Evolutionary conservation across 345 rosid genomes (phyloP).

Genomic region (Salix exigua): DNA sequence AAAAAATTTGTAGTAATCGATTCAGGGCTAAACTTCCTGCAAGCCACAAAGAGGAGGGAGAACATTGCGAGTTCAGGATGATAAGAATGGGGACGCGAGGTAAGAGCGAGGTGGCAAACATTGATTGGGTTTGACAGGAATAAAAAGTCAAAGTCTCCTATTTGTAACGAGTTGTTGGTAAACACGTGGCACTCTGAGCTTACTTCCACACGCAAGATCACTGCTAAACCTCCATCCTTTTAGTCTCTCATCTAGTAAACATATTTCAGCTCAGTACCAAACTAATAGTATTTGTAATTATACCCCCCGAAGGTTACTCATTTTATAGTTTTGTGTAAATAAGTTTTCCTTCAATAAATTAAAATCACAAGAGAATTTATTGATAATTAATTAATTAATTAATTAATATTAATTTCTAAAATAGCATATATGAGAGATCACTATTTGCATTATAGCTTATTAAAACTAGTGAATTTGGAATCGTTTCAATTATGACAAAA

Average conservation of each 20-base stretch:
- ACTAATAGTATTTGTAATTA: too few relatives aligned
- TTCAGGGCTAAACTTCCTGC: neutral
- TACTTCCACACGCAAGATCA: conserved; percentile 1
- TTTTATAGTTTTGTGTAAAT: neutral
- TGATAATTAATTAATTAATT: too few relatives aligned
- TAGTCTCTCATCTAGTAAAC: neutral
- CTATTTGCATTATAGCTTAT: too few relatives aligned
- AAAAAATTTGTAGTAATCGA: neutral
- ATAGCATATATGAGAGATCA: too few relatives aligned
- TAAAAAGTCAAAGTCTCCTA: neutral
- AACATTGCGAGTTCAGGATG: conserved; percentile 12
- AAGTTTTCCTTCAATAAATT: too few relatives aligned
- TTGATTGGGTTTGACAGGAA: neutral
- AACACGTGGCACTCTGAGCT: neutral
- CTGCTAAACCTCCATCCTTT: neutral
- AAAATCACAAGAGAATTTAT: neutral
- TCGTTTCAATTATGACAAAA: too few relatives aligned
- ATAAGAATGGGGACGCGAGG: conserved; percentile 14
- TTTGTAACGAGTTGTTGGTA: neutral
- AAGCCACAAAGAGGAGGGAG: neutral
- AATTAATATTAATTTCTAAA: too few relatives aligned
- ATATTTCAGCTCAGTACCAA: neutral
- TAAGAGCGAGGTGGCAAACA: neutral
- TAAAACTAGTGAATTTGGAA: too few relatives aligned
- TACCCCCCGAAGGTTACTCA: neutral